Base-by-base conservation (phyloP, 805 yeast species). In the Nakazawaea ernobii region DNA sequence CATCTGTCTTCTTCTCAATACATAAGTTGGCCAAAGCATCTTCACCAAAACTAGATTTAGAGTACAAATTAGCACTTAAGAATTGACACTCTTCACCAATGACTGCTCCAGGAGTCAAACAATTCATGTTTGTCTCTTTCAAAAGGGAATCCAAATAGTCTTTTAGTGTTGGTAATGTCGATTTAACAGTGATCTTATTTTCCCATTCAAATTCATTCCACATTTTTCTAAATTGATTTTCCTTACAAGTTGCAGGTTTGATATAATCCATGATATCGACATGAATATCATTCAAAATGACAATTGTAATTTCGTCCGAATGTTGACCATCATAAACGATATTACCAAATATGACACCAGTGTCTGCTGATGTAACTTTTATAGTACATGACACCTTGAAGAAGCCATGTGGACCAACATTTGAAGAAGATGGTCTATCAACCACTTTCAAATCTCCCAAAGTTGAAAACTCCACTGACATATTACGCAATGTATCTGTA, bases 161-260 rank as follows among this genome's bases (percentile, higher is more conserved):
- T 60, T 84, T 82, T 60, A 95, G 75, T 1, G 87, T 69, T 30
- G 76, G 65, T 53, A 83, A 71, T 46, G 73, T 75, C 2, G 95
- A 80, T 55, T 84, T 82, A 62, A 94, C 86, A 51, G 91, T 86
- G 57, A 94, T 91, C 73, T 94, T 94, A 73, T 94, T 94, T 68
- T 94, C 99, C 99, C 99, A 94, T 70, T 94, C 99, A 63, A 95
- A 94, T 65, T 91, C 97, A 64, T 90, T 89, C 99, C 99, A 94
- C 98, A 91, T 92, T 59, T 82, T 79, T 61, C 99, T 86, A 86
- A 94, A 94, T 56, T 80, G 85, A 39, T 82, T 80, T 68, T 92
- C 98, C 13, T 90, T 71, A 65, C 96, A 87, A 24, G 79, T 76
- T n/a, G 95, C 94, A 17, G 99, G 97, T 64, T 88, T 89, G 66